Evolutionary conservation across 1,284 basidiomycete species (phyloP).

Genomic region (Heterobasidion irregulare): DNA sequence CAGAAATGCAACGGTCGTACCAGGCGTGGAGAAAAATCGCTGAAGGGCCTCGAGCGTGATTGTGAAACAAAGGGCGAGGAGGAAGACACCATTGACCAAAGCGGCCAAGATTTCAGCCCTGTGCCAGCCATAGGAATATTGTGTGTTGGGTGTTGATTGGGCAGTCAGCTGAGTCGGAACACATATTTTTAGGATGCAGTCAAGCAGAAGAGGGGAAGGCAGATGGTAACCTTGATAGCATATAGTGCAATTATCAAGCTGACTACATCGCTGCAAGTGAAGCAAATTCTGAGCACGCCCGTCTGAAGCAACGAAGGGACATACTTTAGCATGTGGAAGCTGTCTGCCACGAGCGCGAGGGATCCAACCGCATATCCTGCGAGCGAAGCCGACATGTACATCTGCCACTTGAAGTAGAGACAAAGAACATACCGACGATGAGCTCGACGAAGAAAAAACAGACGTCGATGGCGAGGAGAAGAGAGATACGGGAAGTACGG

Average conservation of each 20-base stretch:
- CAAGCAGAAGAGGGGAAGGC: constrained; percentile 2
- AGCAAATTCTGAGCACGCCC: constrained; percentile 1
- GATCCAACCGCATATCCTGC: constrained; percentile 91
- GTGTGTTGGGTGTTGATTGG: constrained; percentile 42
- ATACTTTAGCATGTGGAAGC: constrained; percentile 97
- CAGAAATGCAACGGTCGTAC: constrained; percentile 29
- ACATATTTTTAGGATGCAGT: constrained; percentile 1
- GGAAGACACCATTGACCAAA: constrained; percentile 93
- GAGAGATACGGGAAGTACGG: constrained; percentile 69
- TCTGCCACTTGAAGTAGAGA: neutral
- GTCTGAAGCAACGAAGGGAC: constrained; percentile 13
- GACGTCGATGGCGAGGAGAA: constrained; percentile 80
- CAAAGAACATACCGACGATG: constrained; percentile 54
- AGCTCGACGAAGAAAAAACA: constrained; percentile 93
- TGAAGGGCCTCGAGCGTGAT: constrained; percentile 92
- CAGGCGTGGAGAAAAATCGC: constrained; percentile 80
- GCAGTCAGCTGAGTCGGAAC: constrained; percentile 40
- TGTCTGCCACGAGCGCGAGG: constrained; percentile 92
- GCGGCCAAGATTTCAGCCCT: constrained; percentile 97
- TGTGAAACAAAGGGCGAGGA: constrained; percentile 92
- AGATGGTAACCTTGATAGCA: constrained; percentile 74
- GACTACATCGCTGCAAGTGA: constrained; percentile 74
- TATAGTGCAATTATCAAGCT: constrained; percentile 93
- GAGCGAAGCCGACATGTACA: constrained; percentile 4
- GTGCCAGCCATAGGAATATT: constrained; percentile 95